phyloP scores from a whole-genome alignment of 768 basidiomycete species.

The Suillus subalutaceus region DNA sequence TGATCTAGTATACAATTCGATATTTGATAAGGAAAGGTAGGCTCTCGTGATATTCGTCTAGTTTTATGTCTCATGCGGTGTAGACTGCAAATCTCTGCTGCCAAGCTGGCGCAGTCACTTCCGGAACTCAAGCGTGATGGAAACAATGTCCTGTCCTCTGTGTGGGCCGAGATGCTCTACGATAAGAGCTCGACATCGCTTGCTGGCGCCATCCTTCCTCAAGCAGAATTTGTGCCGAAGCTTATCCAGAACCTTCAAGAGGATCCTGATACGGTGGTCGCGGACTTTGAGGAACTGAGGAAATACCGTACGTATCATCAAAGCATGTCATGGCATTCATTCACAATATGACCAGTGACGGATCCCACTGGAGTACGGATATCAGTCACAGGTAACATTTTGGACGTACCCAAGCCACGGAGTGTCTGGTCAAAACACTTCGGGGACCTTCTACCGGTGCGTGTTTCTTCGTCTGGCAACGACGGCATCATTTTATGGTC shows the following conservation, averaged over 20 bases:
- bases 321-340: not conserved
- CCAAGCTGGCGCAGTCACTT: conserved; percentile 87
- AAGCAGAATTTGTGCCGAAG: conserved; percentile 79
- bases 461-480: conserved; percentile 19
- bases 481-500: conserved; percentile 11
- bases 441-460: conserved; percentile 56
- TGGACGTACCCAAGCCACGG: conserved; percentile 69
- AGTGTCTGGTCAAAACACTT: conserved; percentile 79
- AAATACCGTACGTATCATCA: conserved; percentile 52
- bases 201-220: conserved; percentile 67
- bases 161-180: conserved; percentile 68
- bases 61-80: conserved; percentile 9
- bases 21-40: conserved; percentile 81
- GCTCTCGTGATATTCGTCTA: conserved; percentile 16
- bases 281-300: conserved; percentile 76
- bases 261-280: conserved; percentile 69
- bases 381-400: conserved; percentile 86
- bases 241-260: conserved; percentile 73
- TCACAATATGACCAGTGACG: conserved; percentile 56
- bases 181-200: conserved; percentile 71
- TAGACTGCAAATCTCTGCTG: conserved; percentile 82
- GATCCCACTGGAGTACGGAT: conserved; percentile 84
- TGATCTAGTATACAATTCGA: conserved; percentile 74
- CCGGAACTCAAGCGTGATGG: conserved; percentile 94
- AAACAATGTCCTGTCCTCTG: conserved; percentile 71